Percentiles rank a stretch among this genome's conserved stretches.
phyloP scores from a whole-genome alignment of 805 yeast genomes.

The Deakozyma indianensis region DNA sequence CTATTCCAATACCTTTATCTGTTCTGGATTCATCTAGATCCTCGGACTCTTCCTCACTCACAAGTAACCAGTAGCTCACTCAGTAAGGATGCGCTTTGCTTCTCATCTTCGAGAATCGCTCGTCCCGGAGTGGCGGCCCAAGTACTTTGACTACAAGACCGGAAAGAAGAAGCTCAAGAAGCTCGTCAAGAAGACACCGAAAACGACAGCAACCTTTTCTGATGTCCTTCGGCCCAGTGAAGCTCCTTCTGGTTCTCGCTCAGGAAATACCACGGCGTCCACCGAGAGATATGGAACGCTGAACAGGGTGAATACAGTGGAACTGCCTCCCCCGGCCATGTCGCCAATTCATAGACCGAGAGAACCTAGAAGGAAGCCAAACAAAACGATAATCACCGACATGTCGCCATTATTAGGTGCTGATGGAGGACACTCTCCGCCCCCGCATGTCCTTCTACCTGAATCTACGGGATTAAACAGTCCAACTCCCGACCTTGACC shows the following conservation, averaged over 20 bases:
- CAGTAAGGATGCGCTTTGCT: background rate
- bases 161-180: constrained; percentile 42
- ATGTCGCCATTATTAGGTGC: constrained; percentile 13
- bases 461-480: constrained; percentile 2
- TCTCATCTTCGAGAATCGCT: constrained; percentile 15
- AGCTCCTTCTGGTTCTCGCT: constrained; percentile 4
- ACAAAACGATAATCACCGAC: constrained; percentile 7
- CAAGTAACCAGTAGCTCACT: too few relatives aligned
- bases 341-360: background rate
- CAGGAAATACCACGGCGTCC: constrained; percentile 2
- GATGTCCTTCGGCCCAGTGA: background rate
- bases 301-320: constrained; percentile 1
- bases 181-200: constrained; percentile 12
- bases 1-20: too few relatives aligned
- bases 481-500: constrained; percentile 23
- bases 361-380: background rate
- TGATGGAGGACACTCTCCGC: constrained; percentile 2
- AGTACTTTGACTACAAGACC: constrained; percentile 26
- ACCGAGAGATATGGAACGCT: constrained; percentile 1
- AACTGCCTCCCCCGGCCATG: background rate
- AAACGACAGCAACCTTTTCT: constrained; percentile 1
- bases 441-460: constrained; percentile 3
- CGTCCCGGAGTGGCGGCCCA: constrained; percentile 31
- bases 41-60: too few relatives aligned
- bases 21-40: too few relatives aligned